phyloP scores from a whole-genome alignment of 2,329 filamentous ascomycete species.

The Cryphonectria nitschkei region DNA sequence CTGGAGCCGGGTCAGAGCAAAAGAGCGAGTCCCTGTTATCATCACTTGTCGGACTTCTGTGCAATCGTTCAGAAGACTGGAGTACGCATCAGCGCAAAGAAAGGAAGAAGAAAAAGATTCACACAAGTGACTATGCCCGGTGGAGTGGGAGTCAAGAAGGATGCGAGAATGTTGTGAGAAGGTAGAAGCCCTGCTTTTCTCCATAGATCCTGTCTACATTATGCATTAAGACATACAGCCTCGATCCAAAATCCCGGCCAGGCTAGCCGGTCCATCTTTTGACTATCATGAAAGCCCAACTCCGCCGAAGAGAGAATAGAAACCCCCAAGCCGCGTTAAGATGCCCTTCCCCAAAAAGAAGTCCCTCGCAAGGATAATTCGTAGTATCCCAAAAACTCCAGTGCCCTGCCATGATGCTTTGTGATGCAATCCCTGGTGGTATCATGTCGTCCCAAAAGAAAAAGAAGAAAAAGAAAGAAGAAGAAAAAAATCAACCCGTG shows the following conservation, averaged over 20 bases:
- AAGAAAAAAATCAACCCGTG: background rate
- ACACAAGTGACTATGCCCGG: background rate
- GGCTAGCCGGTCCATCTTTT: background rate
- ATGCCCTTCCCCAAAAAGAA: background rate
- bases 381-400: conserved; percentile 10
- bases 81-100: background rate
- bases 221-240: conserved; percentile 20
- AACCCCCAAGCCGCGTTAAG: background rate
- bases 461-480: conserved; percentile 1
- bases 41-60: background rate
- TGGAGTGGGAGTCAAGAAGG: background rate
- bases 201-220: conserved; percentile 29
- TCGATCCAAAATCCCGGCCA: background rate
- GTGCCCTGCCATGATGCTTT: conserved; percentile 12
- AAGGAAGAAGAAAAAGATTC: background rate
- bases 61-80: background rate
- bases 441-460: conserved; percentile 16
- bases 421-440: conserved; percentile 19
- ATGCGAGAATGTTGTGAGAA: background rate
- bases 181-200: conserved; percentile 17
- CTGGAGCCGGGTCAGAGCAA: background rate
- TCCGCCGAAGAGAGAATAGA: too few relatives aligned
- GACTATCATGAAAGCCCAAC: background rate
- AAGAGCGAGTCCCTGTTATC: background rate
- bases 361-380: conserved; percentile 16